A percentile compares a stretch with the other conserved stretches of the same genome.
These are phyloP conservation scores for Fusarium mexicanum DNA, from an alignment of 2,329 filamentous ascomycete genomes.

Conservation along the genomic window DNA sequence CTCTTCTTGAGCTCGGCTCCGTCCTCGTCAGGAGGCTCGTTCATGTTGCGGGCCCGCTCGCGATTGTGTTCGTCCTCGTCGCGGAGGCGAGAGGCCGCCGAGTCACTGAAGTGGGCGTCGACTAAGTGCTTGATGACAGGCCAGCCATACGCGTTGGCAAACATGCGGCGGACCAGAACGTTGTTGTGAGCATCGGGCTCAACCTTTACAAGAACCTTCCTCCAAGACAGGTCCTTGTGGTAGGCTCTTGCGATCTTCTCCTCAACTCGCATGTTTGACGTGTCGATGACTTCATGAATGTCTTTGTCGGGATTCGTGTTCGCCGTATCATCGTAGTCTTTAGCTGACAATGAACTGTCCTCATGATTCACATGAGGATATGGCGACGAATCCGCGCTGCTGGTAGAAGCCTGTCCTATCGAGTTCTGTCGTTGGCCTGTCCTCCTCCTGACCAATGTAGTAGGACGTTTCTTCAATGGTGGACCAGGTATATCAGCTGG, in stretches of 20 bases:
- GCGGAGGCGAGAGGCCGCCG: constrained; percentile 65
- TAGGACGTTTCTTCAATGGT: constrained; percentile 66
- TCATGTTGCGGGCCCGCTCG: constrained; percentile 74
- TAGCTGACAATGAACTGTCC: constrained; percentile 55
- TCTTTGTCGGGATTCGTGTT: constrained; percentile 58
- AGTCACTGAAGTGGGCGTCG: constrained; percentile 91
- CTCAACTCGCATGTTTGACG: constrained; percentile 85
- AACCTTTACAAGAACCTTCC: constrained; percentile 93
- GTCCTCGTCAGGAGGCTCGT: constrained; percentile 65
- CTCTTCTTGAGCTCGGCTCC: constrained; percentile 70
- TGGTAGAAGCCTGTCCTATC: constrained; percentile 37
- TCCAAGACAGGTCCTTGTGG: constrained; percentile 90
- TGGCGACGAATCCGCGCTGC: constrained; percentile 49
- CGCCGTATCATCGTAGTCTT: constrained; percentile 63
- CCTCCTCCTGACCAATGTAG: constrained; percentile 49
- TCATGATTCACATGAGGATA: constrained; percentile 51
- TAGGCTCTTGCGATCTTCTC: constrained; percentile 98
- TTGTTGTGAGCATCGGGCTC: constrained; percentile 99
- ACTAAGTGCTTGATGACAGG: constrained; percentile 95
- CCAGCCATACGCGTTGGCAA: constrained; percentile 97
- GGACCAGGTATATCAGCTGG: constrained; percentile 91
- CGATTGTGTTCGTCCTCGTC: constrained; percentile 73
- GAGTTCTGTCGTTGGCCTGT: constrained; percentile 40
- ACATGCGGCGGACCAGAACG: constrained; percentile 95
- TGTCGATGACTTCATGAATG: constrained; percentile 58